Evolutionary conservation across 2,329 filamentous ascomycete species (phyloP).

Genomic region (Pseudogymnoascus pannorum): DNA sequence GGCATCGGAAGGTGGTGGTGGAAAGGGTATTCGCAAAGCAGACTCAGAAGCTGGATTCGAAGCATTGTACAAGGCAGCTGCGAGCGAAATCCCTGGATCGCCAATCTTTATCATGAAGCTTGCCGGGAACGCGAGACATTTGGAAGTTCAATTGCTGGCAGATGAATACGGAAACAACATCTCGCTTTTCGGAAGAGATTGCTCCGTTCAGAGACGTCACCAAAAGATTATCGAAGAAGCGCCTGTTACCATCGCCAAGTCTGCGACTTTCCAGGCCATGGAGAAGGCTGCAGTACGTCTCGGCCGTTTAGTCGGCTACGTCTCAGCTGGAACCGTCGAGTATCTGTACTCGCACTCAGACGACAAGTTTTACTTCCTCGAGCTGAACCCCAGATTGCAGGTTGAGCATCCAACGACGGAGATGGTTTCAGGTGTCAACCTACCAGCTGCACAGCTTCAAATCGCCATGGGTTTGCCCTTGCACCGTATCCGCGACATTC

Average conservation of each 20-base stretch:
- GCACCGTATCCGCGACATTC: constrained; percentile 92
- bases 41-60: constrained; percentile 77
- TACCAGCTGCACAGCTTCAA: constrained; percentile 95
- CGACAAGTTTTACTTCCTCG: constrained; percentile 98
- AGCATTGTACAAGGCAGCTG: constrained; percentile 86
- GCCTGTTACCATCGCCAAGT: constrained; percentile 90
- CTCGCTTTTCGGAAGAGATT: constrained; percentile 96
- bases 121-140: constrained; percentile 88
- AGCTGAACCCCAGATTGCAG: constrained; percentile 97
- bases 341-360: constrained; percentile 97
- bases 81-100: constrained; percentile 94
- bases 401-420: constrained; percentile 99
- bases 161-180: constrained; percentile 99
- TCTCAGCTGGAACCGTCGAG: constrained; percentile 96
- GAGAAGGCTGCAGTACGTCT: constrained; percentile 93
- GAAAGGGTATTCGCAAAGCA: constrained; percentile 98
- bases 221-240: constrained; percentile 99
- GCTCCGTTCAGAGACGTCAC: constrained; percentile 94
- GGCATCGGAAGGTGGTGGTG: constrained; percentile 98
- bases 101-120: constrained; percentile 99
- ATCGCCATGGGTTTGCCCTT: constrained; percentile 97
- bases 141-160: constrained; percentile 94
- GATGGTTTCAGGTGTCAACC: constrained; percentile 97
- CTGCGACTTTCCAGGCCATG: constrained; percentile 87
- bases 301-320: constrained; percentile 90